Conservation (phyloP, 1,284 basidiomycete species). For the Trichosporon coremiiforme region DNA sequence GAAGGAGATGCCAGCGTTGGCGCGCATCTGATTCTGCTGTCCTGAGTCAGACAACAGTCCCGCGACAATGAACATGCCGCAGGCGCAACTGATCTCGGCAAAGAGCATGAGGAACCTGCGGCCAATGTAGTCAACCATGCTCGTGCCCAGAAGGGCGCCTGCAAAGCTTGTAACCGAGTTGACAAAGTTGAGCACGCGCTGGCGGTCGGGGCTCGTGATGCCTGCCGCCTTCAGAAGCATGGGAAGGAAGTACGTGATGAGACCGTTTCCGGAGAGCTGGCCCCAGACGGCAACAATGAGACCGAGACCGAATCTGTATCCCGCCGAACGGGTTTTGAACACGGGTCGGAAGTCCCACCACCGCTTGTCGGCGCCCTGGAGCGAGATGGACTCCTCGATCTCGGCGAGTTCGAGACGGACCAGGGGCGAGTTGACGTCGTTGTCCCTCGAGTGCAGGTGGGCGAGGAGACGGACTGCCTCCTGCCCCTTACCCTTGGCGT, state of each 20-base stretch:
- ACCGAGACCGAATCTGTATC: constrained; percentile 62
- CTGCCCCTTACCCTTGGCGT: constrained; percentile 32
- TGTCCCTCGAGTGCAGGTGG: constrained; percentile 59
- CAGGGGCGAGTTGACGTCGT: constrained; percentile 61
- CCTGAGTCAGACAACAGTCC: constrained; percentile 39
- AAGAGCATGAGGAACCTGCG: constrained; percentile 42
- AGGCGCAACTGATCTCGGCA: constrained; percentile 31
- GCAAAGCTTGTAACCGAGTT: constrained; percentile 39
- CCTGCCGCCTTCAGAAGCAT: constrained; percentile 38
- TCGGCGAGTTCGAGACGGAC: constrained; percentile 62
- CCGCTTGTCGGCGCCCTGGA: constrained; percentile 41
- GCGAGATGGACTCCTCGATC: constrained; percentile 60
- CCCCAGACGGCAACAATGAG: constrained; percentile 53
- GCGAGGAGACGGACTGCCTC: constrained; percentile 33
- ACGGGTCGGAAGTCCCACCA: constrained; percentile 65
- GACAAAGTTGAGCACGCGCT: constrained; percentile 43
- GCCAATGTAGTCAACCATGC: constrained; percentile 38
- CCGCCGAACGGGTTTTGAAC: constrained; percentile 58
- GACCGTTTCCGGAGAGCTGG: constrained; percentile 42
- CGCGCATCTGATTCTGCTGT: constrained; percentile 31
- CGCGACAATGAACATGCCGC: constrained; percentile 41
- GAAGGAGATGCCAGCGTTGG: constrained; percentile 43
- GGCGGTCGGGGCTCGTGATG: constrained; percentile 36
- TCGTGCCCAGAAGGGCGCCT: constrained; percentile 40
- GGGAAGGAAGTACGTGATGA: constrained; percentile 55